Conservation (phyloP, 192 early-diverging fungal genomes). For the Backusella australiensis region DNA sequence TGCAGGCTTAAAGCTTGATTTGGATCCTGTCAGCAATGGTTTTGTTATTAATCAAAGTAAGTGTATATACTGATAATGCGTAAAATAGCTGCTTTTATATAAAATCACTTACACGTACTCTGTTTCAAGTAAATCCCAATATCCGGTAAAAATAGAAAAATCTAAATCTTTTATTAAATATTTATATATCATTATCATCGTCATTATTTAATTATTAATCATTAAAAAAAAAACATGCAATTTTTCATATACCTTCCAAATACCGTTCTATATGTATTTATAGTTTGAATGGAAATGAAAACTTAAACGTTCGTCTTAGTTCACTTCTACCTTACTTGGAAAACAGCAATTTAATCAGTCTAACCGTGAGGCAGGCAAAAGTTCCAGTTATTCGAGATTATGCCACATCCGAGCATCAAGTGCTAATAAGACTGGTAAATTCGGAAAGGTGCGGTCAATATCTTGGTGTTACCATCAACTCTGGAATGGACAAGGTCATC, state of each 20-base stretch:
- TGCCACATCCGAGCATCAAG: neutral
- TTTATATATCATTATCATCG: neutral
- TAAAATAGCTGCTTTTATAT: neutral
- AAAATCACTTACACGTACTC: neutral
- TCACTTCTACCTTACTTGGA: neutral
- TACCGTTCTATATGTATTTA: neutral
- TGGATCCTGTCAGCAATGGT: constrained; percentile 25
- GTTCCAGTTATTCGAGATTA: neutral
- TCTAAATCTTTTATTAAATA: neutral
- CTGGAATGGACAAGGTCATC: neutral
- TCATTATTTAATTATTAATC: neutral
- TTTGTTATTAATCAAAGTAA: constrained; percentile 43
- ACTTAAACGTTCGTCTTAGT: neutral
- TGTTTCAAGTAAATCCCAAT: neutral
- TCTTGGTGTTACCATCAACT: neutral
- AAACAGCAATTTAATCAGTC: neutral
- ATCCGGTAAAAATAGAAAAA: neutral
- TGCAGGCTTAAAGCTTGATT: constrained; percentile 24
- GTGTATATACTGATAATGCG: neutral
- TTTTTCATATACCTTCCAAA: neutral
- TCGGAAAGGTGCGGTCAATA: neutral
- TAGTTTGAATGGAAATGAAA: neutral
- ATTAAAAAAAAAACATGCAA: neutral
- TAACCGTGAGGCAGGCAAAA: neutral
- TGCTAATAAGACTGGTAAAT: neutral